phyloP scores from a whole-genome alignment of 192 early-diverging fungal genomes.

The Entrophospora sp. region DNA sequence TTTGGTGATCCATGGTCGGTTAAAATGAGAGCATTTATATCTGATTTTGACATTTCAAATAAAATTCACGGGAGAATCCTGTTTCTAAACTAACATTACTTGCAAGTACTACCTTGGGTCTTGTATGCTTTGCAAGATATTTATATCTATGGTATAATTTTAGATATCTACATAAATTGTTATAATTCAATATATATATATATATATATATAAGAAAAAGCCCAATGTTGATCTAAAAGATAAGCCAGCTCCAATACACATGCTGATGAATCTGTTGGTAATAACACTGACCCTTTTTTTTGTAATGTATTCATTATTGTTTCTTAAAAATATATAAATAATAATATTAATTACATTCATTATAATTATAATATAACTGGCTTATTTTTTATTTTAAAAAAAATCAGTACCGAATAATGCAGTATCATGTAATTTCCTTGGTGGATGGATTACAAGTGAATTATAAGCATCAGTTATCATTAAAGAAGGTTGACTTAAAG shows the following conservation, averaged over 20 bases:
- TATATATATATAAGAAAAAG: conserved; percentile 42
- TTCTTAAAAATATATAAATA: too few relatives aligned
- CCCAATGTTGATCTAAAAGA: too few relatives aligned
- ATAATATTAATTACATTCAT: too few relatives aligned
- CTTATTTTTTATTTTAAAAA: too few relatives aligned
- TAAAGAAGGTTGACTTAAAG: conserved; percentile 71
- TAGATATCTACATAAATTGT: conserved; percentile 61
- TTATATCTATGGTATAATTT: too few relatives aligned
- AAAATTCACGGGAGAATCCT: conserved; percentile 79
- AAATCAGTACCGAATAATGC: conserved; percentile 71
- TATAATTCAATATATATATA: too few relatives aligned
- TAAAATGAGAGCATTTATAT: conserved; percentile 65
- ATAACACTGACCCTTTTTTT: too few relatives aligned
- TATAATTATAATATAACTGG: too few relatives aligned
- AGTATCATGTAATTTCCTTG: conserved; percentile 63
- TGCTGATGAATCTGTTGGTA: too few relatives aligned
- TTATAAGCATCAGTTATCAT: conserved; percentile 90
- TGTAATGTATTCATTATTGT: conserved; percentile 51
- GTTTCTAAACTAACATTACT: conserved; percentile 64
- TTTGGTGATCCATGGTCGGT: conserved; percentile 68
- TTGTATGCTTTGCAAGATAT: too few relatives aligned
- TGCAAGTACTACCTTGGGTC: conserved; percentile 78
- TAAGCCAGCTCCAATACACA: too few relatives aligned
- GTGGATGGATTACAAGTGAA: conserved; percentile 51
- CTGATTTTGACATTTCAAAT: conserved; percentile 50